phyloP scores from a whole-genome alignment of 2,329 filamentous ascomycete species.

The Colletotrichum limetticola region DNA sequence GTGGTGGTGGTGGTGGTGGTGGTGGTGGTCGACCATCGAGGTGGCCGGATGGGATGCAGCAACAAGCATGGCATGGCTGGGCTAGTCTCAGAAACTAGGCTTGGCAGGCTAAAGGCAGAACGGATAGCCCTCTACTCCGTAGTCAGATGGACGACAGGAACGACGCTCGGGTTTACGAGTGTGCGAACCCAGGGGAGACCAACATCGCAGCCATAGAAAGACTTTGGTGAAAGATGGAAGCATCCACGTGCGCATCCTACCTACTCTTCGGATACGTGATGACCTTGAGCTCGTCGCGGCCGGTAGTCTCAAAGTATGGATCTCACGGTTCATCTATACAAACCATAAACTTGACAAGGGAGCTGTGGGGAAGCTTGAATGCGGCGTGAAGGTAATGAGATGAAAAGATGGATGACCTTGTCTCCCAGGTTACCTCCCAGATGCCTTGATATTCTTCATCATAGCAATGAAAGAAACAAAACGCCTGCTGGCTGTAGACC shows the following conservation, averaged over 20 bases:
- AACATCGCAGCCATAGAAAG: not conserved
- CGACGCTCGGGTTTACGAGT: not conserved
- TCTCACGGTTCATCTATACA: not conserved
- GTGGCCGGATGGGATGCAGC: constrained; percentile 23
- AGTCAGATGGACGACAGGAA: not conserved
- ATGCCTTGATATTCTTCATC: not conserved
- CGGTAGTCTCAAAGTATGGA: not conserved
- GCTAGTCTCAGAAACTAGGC: constrained; percentile 7
- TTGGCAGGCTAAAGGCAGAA: constrained; percentile 11
- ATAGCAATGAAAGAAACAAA: not conserved
- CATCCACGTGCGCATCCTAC: not conserved
- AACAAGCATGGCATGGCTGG: constrained; percentile 8
- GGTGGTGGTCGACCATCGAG: constrained; percentile 10
- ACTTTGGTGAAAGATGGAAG: not conserved
- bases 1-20: not conserved
- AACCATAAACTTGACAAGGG: not conserved
- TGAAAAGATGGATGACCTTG: not conserved
- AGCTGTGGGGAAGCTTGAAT: too few relatives aligned
- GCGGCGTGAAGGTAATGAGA: not conserved
- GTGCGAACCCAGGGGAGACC: not conserved
- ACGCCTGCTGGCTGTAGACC: not conserved
- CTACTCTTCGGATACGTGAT: not conserved
- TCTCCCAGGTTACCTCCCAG: not conserved
- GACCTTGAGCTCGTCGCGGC: not conserved
- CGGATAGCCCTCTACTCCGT: not conserved